phyloP scores from a whole-genome alignment of 768 basidiomycete genomes.

The Gloeopeniophorella convolvens region DNA sequence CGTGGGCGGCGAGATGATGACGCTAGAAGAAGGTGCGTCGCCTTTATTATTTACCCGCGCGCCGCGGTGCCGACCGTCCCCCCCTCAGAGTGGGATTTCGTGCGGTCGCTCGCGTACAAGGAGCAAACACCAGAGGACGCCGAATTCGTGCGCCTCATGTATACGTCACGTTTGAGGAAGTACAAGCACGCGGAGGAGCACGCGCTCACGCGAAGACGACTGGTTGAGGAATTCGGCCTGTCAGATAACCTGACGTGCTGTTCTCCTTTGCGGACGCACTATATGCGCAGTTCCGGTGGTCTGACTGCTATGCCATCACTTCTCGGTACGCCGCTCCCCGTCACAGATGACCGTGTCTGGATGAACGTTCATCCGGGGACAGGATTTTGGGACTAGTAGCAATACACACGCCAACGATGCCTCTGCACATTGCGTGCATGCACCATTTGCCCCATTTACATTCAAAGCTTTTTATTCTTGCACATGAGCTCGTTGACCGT shows the following conservation, averaged over 20 bases:
- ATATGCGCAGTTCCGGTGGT: conserved; percentile 85
- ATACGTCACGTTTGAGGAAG: conserved; percentile 87
- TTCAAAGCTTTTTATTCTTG: conserved; percentile 88
- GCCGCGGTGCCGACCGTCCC: neutral
- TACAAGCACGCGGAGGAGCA: conserved; percentile 82
- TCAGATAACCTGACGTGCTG: conserved; percentile 91
- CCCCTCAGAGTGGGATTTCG: conserved; percentile 94
- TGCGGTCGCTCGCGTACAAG: conserved; percentile 74
- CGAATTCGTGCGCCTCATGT: conserved; percentile 87
- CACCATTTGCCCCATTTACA: conserved; percentile 89
- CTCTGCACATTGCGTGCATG: conserved; percentile 96
- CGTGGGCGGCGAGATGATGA: conserved; percentile 92
- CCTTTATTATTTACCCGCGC: conserved; percentile 2
- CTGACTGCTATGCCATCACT: conserved; percentile 89
- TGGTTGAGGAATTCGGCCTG: conserved; percentile 78
- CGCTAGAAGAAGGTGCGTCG: conserved; percentile 80
- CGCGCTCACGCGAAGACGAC: conserved; percentile 64
- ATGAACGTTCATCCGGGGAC: conserved; percentile 1
- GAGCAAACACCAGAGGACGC: conserved; percentile 86
- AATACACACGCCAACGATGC: conserved; percentile 84
- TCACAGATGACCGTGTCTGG: too few species aligned
- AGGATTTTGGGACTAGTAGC: conserved; percentile 85
- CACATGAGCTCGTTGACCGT: conserved; percentile 91
- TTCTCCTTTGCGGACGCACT: conserved; percentile 87
- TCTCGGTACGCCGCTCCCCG: conserved; percentile 45